Base-by-base conservation (phyloP, 2,329 filamentous ascomycete genomes). In the Colletotrichum aenigma region DNA sequence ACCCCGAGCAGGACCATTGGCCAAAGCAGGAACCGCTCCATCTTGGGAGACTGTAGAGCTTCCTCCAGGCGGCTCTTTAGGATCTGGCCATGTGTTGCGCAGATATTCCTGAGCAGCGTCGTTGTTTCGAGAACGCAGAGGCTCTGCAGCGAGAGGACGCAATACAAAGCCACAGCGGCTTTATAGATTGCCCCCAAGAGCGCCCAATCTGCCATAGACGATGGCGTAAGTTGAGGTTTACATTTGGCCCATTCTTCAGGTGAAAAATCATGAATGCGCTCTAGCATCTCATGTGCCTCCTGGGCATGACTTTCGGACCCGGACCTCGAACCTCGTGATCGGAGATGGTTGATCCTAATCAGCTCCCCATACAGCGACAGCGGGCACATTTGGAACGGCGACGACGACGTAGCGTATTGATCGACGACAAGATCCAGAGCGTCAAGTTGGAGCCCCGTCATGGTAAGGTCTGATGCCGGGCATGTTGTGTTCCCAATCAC, bases 401-500 rank as follows among this genome's bases (percentile, higher is more conserved):
- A 78, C 16, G 75, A 32, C 7, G 32, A 76, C 8, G 30, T 28
- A 36, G 65, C 58, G 70, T 79, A 81, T 5, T 77, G 62, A 7
- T 80, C 26, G 16, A 82, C 15, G 2, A 84, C 75, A 52, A 78
- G 72, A 9, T 83, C 78, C 9, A 83, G 67, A 6, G 81, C 79
- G 2, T 81, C 79, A 24, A 82, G 67, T 28, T 82, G 80, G 16
- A 66, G 69, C 3, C 48, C 70, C 0, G 80, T 76, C 66, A 81
- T 80, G 24, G 75, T 26, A 28, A 85, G 77, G 64, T 83, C 77
- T 48, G 80, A 78, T 24, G 83, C 82, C 7, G 85, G 83, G 1
- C 80, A 83, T 7, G 84, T 83, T 9, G 84, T 86, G 71, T 86
- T 83, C 4, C 79, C 82, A 8, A 85, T 80, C 10, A 85, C 80